Conservation (phyloP, 495 filamentous ascomycete genomes). For the Aspergillus mulundensis region DNA sequence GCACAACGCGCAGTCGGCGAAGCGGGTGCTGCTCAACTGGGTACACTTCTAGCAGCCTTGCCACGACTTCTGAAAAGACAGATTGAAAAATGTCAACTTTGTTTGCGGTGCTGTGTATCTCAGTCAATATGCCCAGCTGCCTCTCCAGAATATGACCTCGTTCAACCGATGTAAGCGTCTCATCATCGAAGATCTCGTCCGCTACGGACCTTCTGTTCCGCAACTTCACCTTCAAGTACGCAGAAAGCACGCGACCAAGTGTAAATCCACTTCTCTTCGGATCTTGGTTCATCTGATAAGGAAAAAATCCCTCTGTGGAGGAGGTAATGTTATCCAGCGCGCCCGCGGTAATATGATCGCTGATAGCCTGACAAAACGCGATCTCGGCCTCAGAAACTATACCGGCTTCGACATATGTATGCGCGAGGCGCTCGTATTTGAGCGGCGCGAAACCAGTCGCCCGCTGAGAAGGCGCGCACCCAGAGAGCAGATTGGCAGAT, state of each 20-base stretch:
- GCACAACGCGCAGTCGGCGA: conserved; percentile 43
- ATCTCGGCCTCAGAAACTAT: conserved; percentile 34
- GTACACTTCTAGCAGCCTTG: conserved; percentile 42
- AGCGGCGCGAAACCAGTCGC: conserved; percentile 45
- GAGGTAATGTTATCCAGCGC: conserved; percentile 31
- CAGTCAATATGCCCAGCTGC: conserved; percentile 44
- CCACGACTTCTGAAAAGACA: conserved; percentile 27
- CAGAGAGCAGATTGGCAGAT: conserved; percentile 43
- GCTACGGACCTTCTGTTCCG: conserved; percentile 27
- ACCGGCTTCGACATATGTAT: conserved; percentile 38
- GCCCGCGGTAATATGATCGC: conserved; percentile 44
- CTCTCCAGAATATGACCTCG: conserved; percentile 53
- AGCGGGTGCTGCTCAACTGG: conserved; percentile 34
- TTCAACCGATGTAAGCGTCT: conserved; percentile 26
- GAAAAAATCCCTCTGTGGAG: conserved; percentile 24
- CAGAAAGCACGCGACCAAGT: conserved; percentile 45
- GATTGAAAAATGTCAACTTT: conserved; percentile 32
- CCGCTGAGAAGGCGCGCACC: conserved; percentile 37
- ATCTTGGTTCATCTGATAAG: conserved; percentile 26
- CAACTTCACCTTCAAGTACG: conserved; percentile 42
- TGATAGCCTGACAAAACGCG: conserved; percentile 41
- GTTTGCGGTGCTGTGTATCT: conserved; percentile 25
- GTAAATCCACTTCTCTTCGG: conserved; percentile 37
- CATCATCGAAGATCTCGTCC: conserved; percentile 40
- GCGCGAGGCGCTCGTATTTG: conserved; percentile 53